Percentiles rank a stretch among this genome's conserved stretches.
These are phyloP conservation scores for Exsudoporus floridanus DNA, from an alignment of 1,284 basidiomycete species.

Conservation along the genomic window DNA sequence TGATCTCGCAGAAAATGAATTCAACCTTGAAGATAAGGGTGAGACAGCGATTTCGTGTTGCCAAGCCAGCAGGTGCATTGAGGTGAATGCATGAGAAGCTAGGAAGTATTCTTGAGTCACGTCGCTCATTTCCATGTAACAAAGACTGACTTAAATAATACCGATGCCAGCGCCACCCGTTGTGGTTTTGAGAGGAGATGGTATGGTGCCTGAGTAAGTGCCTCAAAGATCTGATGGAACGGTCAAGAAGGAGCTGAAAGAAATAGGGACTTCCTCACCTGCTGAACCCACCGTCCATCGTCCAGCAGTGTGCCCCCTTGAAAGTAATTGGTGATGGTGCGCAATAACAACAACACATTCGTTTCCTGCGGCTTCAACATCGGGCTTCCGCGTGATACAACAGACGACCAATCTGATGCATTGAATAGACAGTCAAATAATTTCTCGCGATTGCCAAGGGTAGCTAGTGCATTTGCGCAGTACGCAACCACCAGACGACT, in stretches of 20 bases:
- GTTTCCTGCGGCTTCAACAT: constrained; percentile 75
- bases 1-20: constrained; percentile 9
- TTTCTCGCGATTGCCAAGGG: constrained; percentile 46
- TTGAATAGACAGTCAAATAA: constrained; percentile 66
- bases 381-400: constrained; percentile 49
- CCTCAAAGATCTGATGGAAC: constrained; percentile 52
- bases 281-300: constrained; percentile 50
- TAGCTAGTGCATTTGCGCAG: constrained; percentile 52
- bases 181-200: constrained; percentile 64
- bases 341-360: constrained; percentile 82
- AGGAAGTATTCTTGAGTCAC: constrained; percentile 8
- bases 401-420: constrained; percentile 63
- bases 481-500: constrained; percentile 75
- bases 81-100: constrained; percentile 66
- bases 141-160: constrained; percentile 74
- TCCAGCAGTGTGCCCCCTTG: constrained; percentile 49
- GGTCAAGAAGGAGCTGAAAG: constrained; percentile 1
- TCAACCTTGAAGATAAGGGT: constrained; percentile 49
- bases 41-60: constrained; percentile 40
- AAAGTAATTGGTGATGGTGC: constrained; percentile 82
- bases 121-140: background rate
- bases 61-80: constrained; percentile 39
- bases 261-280: constrained; percentile 39
- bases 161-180: constrained; percentile 71
- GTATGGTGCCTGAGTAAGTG: constrained; percentile 51